Evolutionary conservation across 192 early-diverging fungal genomes (phyloP).

Genomic region (Pecoramyces ruminantium): DNA sequence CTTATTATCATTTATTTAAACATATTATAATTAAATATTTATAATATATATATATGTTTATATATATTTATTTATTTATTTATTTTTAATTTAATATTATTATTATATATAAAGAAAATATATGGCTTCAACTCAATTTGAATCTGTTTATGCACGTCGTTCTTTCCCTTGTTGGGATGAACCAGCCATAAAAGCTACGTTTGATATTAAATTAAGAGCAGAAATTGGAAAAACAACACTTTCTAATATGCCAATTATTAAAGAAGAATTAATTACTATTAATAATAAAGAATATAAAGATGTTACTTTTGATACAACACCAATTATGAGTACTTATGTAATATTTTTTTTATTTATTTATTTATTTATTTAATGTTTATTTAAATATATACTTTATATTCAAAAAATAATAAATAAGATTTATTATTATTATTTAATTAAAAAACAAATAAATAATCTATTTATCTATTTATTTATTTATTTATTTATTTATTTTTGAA

Average conservation of each 20-base stretch:
- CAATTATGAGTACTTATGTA: conserved; percentile 86
- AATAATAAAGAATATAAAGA: conserved; percentile 44
- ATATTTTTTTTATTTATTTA: conserved; percentile 3
- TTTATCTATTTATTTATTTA: conserved; percentile 7
- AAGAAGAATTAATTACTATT: conserved; percentile 34
- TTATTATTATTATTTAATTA: too few species aligned
- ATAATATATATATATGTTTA: not conserved
- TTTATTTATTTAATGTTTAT: not conserved
- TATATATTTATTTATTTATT: too few species aligned
- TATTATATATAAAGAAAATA: conserved; percentile 17
- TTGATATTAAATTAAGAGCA: conserved; percentile 74
- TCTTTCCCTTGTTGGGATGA: conserved; percentile 97
- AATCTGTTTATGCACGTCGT: conserved; percentile 76
- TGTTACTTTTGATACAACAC: conserved; percentile 74
- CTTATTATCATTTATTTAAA: too few species aligned
- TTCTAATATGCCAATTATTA: conserved; percentile 77
- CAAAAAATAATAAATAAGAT: too few species aligned
- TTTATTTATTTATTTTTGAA: not conserved
- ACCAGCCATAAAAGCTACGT: conserved; percentile 86
- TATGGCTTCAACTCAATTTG: conserved; percentile 88
- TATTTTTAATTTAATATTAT: too few species aligned
- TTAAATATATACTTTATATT: too few species aligned
- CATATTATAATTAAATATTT: conserved; percentile 2
- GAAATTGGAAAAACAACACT: conserved; percentile 57
- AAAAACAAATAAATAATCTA: too few species aligned